These are phyloP conservation scores for Microdochium bolleyi DNA, from an alignment of 2,329 filamentous ascomycete species.

Conservation along the genomic window DNA sequence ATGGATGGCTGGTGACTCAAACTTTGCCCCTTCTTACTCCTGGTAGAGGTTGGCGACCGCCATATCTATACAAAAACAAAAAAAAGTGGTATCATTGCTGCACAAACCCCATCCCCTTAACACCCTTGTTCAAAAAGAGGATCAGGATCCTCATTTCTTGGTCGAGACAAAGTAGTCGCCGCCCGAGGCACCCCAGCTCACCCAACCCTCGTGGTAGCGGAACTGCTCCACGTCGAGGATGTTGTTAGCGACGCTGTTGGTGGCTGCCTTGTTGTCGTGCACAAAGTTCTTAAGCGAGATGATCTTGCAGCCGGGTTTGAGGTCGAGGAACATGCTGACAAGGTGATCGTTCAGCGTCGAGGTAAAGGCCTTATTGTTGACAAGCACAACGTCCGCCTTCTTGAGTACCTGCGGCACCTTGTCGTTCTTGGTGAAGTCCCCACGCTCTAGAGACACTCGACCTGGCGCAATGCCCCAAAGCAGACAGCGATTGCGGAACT, in stretches of 20 bases:
- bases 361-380: constrained; percentile 97
- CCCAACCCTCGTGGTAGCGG: constrained; percentile 59
- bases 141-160: constrained; percentile 44
- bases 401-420: constrained; percentile 66
- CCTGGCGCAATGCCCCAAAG: constrained; percentile 85
- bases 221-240: constrained; percentile 67
- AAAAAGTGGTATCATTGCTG: constrained; percentile 1
- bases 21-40: background rate
- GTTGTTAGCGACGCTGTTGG: constrained; percentile 72
- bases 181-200: constrained; percentile 84
- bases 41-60: background rate
- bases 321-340: constrained; percentile 82
- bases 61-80: constrained; percentile 1
- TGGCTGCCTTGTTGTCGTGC: constrained; percentile 67
- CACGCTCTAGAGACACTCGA: constrained; percentile 68
- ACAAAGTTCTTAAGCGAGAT: constrained; percentile 91
- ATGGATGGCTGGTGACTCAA: background rate
- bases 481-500: constrained; percentile 77
- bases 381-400: constrained; percentile 87
- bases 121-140: no score
- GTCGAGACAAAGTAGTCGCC: constrained; percentile 86
- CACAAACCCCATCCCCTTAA: background rate
- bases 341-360: constrained; percentile 78
- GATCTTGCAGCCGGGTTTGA: constrained; percentile 84
- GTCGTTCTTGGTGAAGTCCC: constrained; percentile 72